Percentiles rank a stretch among this genome's conserved stretches.
Conservation (phyloP, 805 yeast species). For the Candida schatavii region DNA sequence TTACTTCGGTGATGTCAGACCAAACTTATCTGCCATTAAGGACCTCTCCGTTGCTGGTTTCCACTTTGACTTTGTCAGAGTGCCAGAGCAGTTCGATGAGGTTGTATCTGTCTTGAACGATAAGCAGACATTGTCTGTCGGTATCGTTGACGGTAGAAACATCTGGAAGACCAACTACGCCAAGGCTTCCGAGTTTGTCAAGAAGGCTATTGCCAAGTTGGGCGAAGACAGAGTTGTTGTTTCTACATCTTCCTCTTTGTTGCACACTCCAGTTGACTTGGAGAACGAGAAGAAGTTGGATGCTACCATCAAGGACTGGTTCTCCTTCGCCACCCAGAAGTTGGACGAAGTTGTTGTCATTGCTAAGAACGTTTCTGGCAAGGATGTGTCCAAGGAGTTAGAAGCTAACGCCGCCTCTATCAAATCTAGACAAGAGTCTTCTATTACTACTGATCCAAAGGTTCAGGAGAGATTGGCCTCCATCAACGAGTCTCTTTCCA, state of each 20-base stretch:
- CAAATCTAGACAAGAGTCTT: constrained; percentile 80
- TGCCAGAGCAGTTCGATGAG: constrained; percentile 91
- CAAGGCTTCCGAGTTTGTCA: constrained; percentile 77
- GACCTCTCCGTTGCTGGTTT: constrained; percentile 89
- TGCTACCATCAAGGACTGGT: constrained; percentile 93
- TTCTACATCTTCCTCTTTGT: constrained; percentile 93
- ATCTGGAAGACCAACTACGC: constrained; percentile 97
- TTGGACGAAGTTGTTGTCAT: constrained; percentile 85
- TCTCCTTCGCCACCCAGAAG: constrained; percentile 98
- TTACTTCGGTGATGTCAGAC: constrained; percentile 98
- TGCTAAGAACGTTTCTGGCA: constrained; percentile 84
- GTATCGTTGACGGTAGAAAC: constrained; percentile 98
- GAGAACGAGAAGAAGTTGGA: constrained; percentile 87
- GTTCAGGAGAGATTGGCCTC: constrained; percentile 85
- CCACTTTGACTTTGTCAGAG: constrained; percentile 96
- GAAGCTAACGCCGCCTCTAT: constrained; percentile 86
- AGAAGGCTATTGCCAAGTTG: constrained; percentile 78
- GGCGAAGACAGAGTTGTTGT: constrained; percentile 86
- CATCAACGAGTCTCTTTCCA: constrained; percentile 70
- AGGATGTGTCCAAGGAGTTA: constrained; percentile 71
- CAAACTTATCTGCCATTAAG: constrained; percentile 88
- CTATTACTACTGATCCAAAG: constrained; percentile 85
- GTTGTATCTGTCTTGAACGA: constrained; percentile 64
- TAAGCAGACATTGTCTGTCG: constrained; percentile 84
- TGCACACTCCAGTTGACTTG: constrained; percentile 98